phyloP scores from a whole-genome alignment of 208 protist genomes.

The Strigomonas galati region DNA sequence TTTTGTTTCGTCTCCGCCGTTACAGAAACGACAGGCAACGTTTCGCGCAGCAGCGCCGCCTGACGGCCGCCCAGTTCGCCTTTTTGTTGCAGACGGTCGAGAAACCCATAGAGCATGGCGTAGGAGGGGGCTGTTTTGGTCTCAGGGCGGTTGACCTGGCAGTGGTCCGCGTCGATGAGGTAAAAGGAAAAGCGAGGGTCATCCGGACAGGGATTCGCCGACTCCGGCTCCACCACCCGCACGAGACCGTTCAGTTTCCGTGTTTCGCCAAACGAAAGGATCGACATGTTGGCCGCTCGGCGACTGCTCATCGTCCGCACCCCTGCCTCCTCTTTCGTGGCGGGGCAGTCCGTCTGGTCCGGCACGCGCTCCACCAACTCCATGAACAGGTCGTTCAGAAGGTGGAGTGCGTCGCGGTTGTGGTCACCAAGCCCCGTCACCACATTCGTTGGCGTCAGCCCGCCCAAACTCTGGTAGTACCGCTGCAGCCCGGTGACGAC shows the following conservation, averaged over 20 bases:
- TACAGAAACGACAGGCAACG: not conserved
- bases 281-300: conserved; percentile 10
- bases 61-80: conserved; percentile 20
- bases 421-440: conserved; percentile 58
- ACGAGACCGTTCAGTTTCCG: conserved; percentile 45
- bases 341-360: not conserved
- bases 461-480: conserved; percentile 54
- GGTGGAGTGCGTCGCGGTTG: conserved; percentile 37
- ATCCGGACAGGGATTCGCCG: conserved; percentile 48
- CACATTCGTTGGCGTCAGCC: conserved; percentile 47
- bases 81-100: conserved; percentile 51
- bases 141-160: conserved; percentile 39
- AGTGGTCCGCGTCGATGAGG: conserved; percentile 55
- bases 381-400: conserved; percentile 51
- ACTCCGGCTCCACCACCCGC: conserved; percentile 57
- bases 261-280: conserved; percentile 63
- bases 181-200: conserved; percentile 56
- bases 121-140: conserved; percentile 58
- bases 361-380: conserved; percentile 34
- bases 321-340: not conserved
- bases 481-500: conserved; percentile 48
- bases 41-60: not conserved
- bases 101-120: conserved; percentile 49
- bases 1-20: not conserved
- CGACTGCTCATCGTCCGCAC: not conserved